Percentiles rank a stretch among this genome's conserved stretches.
Conservation (phyloP, 192 early-diverging fungal species). For the Backusella circina region DNA sequence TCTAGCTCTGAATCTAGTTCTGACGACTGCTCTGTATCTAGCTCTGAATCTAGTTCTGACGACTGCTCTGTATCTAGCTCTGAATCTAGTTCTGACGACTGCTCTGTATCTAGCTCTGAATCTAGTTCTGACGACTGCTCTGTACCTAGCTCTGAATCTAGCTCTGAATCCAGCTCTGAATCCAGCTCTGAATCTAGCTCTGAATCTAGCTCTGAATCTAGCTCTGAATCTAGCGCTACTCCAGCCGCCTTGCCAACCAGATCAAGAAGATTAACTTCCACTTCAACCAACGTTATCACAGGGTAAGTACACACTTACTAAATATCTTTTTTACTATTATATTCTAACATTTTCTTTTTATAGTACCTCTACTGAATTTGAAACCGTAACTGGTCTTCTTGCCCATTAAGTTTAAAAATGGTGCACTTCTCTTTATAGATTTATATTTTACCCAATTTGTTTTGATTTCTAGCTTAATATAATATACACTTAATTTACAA, state of each 20-base stretch:
- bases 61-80: background rate
- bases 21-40: background rate
- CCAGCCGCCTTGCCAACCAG: background rate
- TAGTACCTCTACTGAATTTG: background rate
- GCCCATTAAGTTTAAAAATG: background rate
- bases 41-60: too few relatives aligned
- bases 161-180: background rate
- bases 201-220: too few relatives aligned
- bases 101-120: background rate
- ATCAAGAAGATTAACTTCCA: background rate
- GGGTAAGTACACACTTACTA: background rate
- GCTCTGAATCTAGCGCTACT: too few relatives aligned
- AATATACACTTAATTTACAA: background rate
- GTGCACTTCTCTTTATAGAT: background rate
- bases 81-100: background rate
- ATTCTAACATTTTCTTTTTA: background rate
- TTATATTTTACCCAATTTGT: background rate
- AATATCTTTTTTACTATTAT: background rate
- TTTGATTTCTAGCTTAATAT: background rate
- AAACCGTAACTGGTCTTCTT: background rate
- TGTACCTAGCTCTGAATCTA: too few relatives aligned
- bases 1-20: background rate
- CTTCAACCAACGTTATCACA: background rate
- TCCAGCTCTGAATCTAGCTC: background rate
- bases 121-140: background rate